These are phyloP conservation scores for Eimeria mitis DNA, from an alignment of 169 alveolate species.

Conservation along the genomic window DNA sequence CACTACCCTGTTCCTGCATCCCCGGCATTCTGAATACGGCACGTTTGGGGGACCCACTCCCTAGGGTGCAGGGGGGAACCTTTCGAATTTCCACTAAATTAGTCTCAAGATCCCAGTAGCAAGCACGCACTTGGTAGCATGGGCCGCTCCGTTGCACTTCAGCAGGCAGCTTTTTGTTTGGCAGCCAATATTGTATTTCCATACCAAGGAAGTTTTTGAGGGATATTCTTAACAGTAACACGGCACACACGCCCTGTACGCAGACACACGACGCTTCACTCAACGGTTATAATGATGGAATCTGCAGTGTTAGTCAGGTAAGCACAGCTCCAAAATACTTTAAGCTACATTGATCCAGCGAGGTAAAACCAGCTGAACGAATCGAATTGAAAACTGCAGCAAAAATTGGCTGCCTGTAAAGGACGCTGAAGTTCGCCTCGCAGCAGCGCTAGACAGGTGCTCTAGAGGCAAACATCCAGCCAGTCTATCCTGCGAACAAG, in stretches of 20 bases:
- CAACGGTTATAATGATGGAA: too few relatives aligned
- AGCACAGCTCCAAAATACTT: background rate
- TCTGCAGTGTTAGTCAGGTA: background rate
- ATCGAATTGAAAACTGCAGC: background rate
- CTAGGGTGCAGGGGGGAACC: background rate
- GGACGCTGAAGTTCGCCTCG: background rate
- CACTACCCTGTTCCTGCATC: background rate
- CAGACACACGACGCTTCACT: background rate
- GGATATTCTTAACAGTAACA: background rate
- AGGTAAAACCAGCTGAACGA: background rate
- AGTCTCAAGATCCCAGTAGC: background rate
- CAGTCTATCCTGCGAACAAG: background rate
- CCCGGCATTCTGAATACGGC: background rate
- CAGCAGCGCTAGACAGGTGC: background rate
- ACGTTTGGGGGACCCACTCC: background rate
- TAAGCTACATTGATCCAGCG: background rate
- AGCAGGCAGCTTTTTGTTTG: background rate
- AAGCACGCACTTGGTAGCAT: background rate
- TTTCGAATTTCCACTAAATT: background rate
- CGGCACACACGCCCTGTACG: background rate
- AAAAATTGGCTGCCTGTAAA: too few relatives aligned
- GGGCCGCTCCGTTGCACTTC: background rate
- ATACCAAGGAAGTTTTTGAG: background rate
- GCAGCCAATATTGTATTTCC: background rate
- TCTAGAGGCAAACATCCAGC: background rate